These are phyloP conservation scores for Nadsonia commutata DNA, from an alignment of 1,139 yeast genomes.

Conservation along the genomic window DNA sequence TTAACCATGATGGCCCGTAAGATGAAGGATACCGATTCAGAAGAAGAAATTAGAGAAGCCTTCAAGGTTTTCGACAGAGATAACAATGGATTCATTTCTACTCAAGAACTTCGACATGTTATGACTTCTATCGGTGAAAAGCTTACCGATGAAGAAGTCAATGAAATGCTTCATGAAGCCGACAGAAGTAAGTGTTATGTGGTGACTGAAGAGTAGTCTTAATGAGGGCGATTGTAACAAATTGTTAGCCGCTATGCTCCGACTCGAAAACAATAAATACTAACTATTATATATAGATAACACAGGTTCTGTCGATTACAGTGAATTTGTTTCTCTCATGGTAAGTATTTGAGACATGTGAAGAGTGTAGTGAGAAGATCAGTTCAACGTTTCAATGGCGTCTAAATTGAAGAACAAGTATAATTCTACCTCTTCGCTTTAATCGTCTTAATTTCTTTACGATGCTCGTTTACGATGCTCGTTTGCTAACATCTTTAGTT, in stretches of 20 bases:
- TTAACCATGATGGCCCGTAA: constrained; percentile 85
- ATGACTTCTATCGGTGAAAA: constrained; percentile 94
- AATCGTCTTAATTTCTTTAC: too few species aligned
- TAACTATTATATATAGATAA: not conserved
- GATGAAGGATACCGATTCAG: constrained; percentile 89
- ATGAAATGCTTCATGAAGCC: constrained; percentile 92
- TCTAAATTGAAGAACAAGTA: too few species aligned
- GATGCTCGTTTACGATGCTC: too few species aligned
- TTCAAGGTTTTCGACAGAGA: constrained; percentile 88
- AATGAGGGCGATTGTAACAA: too few species aligned
- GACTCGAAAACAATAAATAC: too few species aligned
- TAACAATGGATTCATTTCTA: constrained; percentile 92
- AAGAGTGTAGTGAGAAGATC: too few species aligned
- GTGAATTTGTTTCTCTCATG: constrained; percentile 62
- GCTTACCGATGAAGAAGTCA: constrained; percentile 88
- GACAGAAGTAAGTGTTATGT: constrained; percentile 23
- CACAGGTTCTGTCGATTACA: constrained; percentile 49
- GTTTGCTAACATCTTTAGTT: too few species aligned
- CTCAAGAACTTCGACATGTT: constrained; percentile 91
- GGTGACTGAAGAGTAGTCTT: too few species aligned
- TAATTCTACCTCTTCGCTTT: too few species aligned
- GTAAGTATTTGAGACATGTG: constrained; percentile 5
- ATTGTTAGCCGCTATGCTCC: too few species aligned
- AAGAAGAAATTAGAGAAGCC: constrained; percentile 96
- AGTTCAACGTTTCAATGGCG: too few species aligned